These are phyloP conservation scores for Mycena indigotica DNA, from an alignment of 768 basidiomycete species.

Conservation along the genomic window DNA sequence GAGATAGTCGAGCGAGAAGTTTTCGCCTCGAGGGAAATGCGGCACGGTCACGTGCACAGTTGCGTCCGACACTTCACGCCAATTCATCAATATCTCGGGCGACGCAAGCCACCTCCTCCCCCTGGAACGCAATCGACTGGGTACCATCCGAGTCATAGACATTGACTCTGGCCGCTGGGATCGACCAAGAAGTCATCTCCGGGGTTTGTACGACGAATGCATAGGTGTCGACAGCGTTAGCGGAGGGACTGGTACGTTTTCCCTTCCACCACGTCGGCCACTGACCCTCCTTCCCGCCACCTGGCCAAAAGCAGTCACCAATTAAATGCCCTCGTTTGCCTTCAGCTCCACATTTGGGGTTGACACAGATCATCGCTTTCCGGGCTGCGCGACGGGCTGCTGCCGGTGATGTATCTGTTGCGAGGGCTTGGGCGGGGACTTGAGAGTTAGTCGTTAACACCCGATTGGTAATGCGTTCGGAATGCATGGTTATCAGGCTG, in stretches of 20 bases:
- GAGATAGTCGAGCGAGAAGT: background rate
- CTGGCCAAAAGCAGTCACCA: constrained; percentile 14
- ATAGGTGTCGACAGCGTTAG: constrained; percentile 2
- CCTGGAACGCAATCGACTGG: constrained; percentile 5
- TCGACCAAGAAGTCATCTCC: too few species aligned
- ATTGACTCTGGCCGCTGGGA: constrained; percentile 7
- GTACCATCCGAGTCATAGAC: constrained; percentile 4
- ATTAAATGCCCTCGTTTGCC: constrained; percentile 6
- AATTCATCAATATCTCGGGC: constrained; percentile 6
- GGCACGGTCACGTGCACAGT: constrained; percentile 1
- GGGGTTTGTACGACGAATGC: constrained; percentile 2
- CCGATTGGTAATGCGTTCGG: too few species aligned
- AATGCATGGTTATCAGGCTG: too few species aligned
- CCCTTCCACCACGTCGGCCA: constrained; percentile 16
- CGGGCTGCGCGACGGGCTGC: constrained; percentile 7
- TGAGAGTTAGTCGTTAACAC: too few species aligned
- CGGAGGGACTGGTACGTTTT: background rate
- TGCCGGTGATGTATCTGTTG: background rate
- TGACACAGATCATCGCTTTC: constrained; percentile 5
- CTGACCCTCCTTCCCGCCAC: constrained; percentile 16
- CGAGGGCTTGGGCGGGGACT: background rate
- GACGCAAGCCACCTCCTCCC: constrained; percentile 9
- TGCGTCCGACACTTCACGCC: background rate
- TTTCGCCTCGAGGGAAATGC: background rate
- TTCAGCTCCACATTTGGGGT: constrained; percentile 1